Percentiles rank a stretch among this genome's conserved stretches.
phyloP scores from a whole-genome alignment of 331 rosid genomes.

The Saraca asoca region DNA sequence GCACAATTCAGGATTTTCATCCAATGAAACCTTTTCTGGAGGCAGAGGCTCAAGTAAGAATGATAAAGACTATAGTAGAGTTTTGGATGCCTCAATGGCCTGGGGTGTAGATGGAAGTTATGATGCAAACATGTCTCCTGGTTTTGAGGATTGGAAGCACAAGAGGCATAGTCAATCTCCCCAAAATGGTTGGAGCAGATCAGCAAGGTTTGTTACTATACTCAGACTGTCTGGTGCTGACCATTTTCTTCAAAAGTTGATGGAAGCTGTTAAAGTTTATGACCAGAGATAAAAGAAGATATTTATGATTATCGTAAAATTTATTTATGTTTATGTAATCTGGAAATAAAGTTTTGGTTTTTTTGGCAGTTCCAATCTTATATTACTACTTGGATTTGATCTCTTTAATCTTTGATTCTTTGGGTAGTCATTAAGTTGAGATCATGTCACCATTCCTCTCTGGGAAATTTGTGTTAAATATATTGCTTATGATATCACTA shows the following conservation, averaged over 20 bases:
- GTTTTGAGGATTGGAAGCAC: conserved; percentile 69
- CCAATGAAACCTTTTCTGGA: conserved; percentile 61
- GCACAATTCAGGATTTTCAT: conserved; percentile 45
- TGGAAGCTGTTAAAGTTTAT: conserved; percentile 11
- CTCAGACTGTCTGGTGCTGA: neutral
- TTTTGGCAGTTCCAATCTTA: too few relatives aligned
- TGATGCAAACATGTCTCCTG: conserved; percentile 63
- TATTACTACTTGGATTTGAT: too few relatives aligned
- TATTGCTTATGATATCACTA: conserved; percentile 21
- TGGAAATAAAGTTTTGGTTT: too few relatives aligned
- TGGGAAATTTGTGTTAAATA: conserved; percentile 5
- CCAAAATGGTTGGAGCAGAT: conserved; percentile 64
- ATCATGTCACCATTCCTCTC: neutral
- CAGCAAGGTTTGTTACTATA: conserved; percentile 54
- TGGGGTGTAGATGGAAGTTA: conserved; percentile 70
- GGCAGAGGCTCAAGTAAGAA: conserved; percentile 66
- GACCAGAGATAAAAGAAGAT: too few relatives aligned
- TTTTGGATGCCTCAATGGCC: conserved; percentile 48
- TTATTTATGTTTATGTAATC: too few relatives aligned
- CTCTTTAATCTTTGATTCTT: conserved; percentile 13
- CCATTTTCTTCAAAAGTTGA: conserved; percentile 27
- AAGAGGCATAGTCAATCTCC: conserved; percentile 66
- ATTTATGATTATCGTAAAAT: too few relatives aligned
- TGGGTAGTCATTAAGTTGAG: conserved; percentile 22
- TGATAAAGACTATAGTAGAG: conserved; percentile 55